Conservation (phyloP, 495 filamentous ascomycete genomes). For the Annulohypoxylon moriforme region DNA sequence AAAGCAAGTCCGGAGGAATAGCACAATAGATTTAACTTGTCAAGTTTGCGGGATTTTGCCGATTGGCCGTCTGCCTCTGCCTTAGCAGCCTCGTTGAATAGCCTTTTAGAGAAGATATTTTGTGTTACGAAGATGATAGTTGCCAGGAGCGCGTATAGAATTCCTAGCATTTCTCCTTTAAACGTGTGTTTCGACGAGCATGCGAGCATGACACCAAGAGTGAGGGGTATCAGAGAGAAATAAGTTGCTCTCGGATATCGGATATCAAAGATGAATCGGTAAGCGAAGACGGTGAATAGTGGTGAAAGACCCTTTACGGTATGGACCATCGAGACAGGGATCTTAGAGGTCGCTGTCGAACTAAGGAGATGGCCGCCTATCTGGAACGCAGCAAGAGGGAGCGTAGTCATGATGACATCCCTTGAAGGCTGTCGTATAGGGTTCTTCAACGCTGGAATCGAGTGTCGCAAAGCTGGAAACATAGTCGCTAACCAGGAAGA, state of each 20-base stretch:
- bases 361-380: constrained; percentile 92
- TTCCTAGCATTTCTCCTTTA: constrained; percentile 86
- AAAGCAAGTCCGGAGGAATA: constrained; percentile 95
- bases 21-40: constrained; percentile 96
- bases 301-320: constrained; percentile 99
- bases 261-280: constrained; percentile 87
- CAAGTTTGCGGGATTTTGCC: constrained; percentile 76
- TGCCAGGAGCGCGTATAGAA: constrained; percentile 85
- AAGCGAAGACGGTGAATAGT: constrained; percentile 93
- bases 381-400: constrained; percentile 92
- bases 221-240: constrained; percentile 90
- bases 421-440: constrained; percentile 83
- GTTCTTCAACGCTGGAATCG: constrained; percentile 81
- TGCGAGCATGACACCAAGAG: constrained; percentile 91
- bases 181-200: constrained; percentile 83
- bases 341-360: constrained; percentile 91
- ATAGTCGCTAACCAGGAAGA: constrained; percentile 76
- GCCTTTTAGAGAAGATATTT: constrained; percentile 97
- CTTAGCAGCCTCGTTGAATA: constrained; percentile 95
- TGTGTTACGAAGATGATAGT: constrained; percentile 97
- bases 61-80: constrained; percentile 76
- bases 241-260: constrained; percentile 90
- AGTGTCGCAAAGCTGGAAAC: constrained; percentile 73
- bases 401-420: constrained; percentile 85
- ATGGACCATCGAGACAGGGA: constrained; percentile 96